A percentile compares a stretch with the other conserved stretches of the same genome.
Conservation (phyloP, 1,284 basidiomycete genomes). For the Puccinia hordei region DNA sequence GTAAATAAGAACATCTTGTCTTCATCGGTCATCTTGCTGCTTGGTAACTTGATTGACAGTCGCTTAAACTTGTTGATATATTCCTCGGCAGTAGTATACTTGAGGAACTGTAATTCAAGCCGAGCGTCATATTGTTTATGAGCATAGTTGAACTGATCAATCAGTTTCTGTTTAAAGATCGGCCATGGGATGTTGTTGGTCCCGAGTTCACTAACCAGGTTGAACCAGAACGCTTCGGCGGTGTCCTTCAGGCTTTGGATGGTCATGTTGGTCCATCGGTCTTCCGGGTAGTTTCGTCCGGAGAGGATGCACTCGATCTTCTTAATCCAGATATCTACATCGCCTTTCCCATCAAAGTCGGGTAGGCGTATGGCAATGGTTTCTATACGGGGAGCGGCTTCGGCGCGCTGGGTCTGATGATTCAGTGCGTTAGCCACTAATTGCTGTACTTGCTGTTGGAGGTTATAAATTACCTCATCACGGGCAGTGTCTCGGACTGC, state of each 20-base stretch:
- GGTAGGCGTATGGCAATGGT: background rate
- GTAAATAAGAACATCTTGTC: background rate
- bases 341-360: background rate
- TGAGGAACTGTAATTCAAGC: background rate
- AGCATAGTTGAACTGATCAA: background rate
- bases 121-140: background rate
- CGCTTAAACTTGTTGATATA: background rate
- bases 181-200: background rate
- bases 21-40: background rate
- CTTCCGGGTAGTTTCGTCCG: background rate
- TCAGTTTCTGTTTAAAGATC: background rate
- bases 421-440: too few relatives aligned
- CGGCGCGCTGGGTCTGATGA: too few relatives aligned
- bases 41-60: background rate
- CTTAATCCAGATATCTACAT: slow-evolving; percentile 1
- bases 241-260: background rate
- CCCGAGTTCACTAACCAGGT: background rate
- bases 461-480: too few relatives aligned
- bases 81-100: background rate
- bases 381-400: too few relatives aligned
- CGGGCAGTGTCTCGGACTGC: too few relatives aligned
- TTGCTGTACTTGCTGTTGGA: too few relatives aligned
- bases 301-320: background rate
- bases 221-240: background rate
- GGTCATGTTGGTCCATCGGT: background rate